phyloP scores from a whole-genome alignment of 2,329 filamentous ascomycete species.

The Acrodontium crateriforme region DNA sequence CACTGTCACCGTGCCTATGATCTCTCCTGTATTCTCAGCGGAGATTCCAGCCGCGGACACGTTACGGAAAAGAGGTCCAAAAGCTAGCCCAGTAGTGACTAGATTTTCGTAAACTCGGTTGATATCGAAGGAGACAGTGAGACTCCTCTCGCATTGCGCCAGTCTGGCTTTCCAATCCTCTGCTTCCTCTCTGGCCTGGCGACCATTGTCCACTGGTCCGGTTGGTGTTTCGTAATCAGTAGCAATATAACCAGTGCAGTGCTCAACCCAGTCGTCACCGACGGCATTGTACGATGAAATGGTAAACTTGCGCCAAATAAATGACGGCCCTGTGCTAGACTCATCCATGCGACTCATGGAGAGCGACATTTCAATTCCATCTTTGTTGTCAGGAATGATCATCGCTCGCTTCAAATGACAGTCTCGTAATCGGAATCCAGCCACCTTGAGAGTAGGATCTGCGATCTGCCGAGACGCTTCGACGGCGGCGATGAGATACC shows the following conservation, averaged over 20 bases:
- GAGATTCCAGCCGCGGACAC: not conserved
- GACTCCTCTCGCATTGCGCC: not conserved
- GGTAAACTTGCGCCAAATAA: not conserved
- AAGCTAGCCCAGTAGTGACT: slow-evolving; percentile 1
- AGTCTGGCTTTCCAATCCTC: not conserved
- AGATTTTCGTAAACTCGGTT: slow-evolving; percentile 1
- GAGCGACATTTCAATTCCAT: slow-evolving; percentile 39
- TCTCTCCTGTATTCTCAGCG: slow-evolving; percentile 1
- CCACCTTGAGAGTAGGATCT: not conserved
- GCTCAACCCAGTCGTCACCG: slow-evolving; percentile 1
- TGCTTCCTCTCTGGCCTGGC: not conserved
- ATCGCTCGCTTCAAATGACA: slow-evolving; percentile 39
- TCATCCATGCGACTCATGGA: not conserved
- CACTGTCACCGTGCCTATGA: slow-evolving; percentile 2
- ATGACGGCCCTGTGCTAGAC: slow-evolving; percentile 1
- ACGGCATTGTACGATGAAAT: slow-evolving; percentile 1
- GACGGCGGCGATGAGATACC: slow-evolving; percentile 7
- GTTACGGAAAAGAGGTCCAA: slow-evolving; percentile 1
- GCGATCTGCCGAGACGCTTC: slow-evolving; percentile 7
- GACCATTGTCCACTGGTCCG: not conserved
- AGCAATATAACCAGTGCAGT: slow-evolving; percentile 1
- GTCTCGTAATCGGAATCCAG: slow-evolving; percentile 32
- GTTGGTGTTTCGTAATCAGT: not conserved
- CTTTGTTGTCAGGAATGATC: slow-evolving; percentile 33
- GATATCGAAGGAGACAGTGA: not conserved